Conservation (phyloP, 306 rosid species). For the Potentilla sterilis region DNA sequence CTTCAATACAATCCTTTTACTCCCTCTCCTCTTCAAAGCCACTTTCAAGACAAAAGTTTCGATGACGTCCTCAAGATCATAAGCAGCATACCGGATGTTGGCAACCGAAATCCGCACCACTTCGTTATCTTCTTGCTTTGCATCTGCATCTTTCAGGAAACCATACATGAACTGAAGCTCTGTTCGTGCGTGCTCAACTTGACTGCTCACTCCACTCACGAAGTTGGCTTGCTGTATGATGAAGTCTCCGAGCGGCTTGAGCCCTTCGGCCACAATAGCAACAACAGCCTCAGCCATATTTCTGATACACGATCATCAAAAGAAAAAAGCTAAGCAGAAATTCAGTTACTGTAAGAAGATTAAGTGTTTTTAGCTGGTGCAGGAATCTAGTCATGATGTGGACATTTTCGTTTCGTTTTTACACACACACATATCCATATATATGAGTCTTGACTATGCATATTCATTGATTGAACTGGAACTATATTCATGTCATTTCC, state of each 20-base stretch:
- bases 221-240: background rate
- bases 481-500: too few relatives aligned
- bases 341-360: too few relatives aligned
- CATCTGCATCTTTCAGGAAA: slow-evolving; percentile 30
- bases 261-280: background rate
- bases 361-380: too few relatives aligned
- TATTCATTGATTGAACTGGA: too few relatives aligned
- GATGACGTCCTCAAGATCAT: slow-evolving; percentile 42
- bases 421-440: too few relatives aligned
- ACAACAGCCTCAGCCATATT: slow-evolving; percentile 16
- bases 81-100: slow-evolving; percentile 10
- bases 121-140: slow-evolving; percentile 35
- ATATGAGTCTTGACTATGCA: too few relatives aligned
- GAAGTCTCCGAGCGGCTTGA: background rate
- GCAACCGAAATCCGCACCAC: slow-evolving; percentile 15
- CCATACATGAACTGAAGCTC: background rate
- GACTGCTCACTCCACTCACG: background rate
- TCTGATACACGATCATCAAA: background rate
- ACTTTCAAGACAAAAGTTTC: slow-evolving; percentile 28
- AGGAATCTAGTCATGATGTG: too few relatives aligned
- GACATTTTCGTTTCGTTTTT: too few relatives aligned
- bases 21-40: background rate
- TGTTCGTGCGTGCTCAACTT: background rate
- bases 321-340: background rate
- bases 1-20: slow-evolving; percentile 13